Evolutionary conservation across 345 rosid species (phyloP).

Genomic region (Draba incana): DNA sequence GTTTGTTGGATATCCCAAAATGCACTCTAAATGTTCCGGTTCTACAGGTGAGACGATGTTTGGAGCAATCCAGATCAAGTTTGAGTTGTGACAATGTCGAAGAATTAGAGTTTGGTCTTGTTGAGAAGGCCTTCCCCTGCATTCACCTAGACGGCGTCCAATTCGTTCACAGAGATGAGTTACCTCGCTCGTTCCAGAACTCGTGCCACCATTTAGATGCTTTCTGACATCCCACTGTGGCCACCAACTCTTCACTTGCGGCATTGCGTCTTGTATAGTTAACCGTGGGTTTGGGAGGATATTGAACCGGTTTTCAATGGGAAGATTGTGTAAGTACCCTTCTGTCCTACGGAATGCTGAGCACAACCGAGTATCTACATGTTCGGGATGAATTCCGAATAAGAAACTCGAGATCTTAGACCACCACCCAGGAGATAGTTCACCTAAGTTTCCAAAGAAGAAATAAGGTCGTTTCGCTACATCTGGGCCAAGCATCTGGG

Average conservation of each 20-base stretch:
- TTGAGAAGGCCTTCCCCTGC: constrained; percentile 54
- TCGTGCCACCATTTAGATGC: constrained; percentile 50
- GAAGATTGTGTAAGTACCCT: constrained; percentile 93
- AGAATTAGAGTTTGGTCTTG: constrained; percentile 69
- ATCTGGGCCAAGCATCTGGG: constrained; percentile 49
- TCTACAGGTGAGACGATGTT: constrained; percentile 56
- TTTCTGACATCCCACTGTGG: constrained; percentile 94
- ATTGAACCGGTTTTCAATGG: constrained; percentile 56
- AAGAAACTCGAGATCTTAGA: constrained; percentile 68
- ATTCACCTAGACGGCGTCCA: constrained; percentile 51
- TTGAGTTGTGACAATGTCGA: constrained; percentile 53
- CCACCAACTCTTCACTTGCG: constrained; percentile 80
- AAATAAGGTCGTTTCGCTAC: constrained; percentile 75
- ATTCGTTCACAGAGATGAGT: constrained; percentile 65
- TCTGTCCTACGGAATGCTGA: constrained; percentile 77
- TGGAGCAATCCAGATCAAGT: constrained; percentile 80
- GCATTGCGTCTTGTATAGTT: constrained; percentile 70
- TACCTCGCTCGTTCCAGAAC: constrained; percentile 43
- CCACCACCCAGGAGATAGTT: constrained; percentile 56
- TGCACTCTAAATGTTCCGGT: constrained; percentile 67
- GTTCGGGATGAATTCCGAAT: constrained; percentile 68
- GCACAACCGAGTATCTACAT: constrained; percentile 60
- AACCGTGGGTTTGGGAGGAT: constrained; percentile 57
- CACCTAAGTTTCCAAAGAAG: constrained; percentile 70
- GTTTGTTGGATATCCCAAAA: constrained; percentile 77